Evolutionary conservation across 2,329 filamentous ascomycete species (phyloP).

Genomic region (Cercospora sp.): DNA sequence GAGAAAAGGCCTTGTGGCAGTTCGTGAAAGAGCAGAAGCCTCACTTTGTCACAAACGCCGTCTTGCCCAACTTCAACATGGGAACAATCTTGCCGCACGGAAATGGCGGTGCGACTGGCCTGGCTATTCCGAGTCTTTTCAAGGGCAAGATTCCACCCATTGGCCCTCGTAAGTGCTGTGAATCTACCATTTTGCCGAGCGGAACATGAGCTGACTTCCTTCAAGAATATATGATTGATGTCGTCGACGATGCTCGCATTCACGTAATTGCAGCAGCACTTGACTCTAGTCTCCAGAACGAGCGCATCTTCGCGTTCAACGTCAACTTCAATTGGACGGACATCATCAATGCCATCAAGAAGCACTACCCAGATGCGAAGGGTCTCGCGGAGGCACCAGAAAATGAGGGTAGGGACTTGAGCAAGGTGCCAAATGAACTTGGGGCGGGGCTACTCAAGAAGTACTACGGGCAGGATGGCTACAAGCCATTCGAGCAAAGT

Average conservation of each 20-base stretch:
- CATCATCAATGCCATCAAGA: slow-evolving; percentile 43
- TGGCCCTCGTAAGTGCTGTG: slow-evolving; percentile 24
- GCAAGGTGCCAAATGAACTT: slow-evolving; percentile 31
- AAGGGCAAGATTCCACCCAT: slow-evolving; percentile 21
- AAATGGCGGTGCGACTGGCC: slow-evolving; percentile 22
- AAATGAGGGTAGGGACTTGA: slow-evolving; percentile 28
- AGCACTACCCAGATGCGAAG: slow-evolving; percentile 42
- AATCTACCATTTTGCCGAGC: background rate
- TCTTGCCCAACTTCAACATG: slow-evolving; percentile 34
- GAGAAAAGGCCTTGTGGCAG: slow-evolving; percentile 50
- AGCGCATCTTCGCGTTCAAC: slow-evolving; percentile 58
- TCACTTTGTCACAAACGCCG: slow-evolving; percentile 47
- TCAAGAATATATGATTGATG: slow-evolving; percentile 45
- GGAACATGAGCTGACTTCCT: slow-evolving; percentile 20
- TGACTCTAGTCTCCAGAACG: slow-evolving; percentile 46
- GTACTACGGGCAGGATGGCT: slow-evolving; percentile 34
- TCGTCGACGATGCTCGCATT: slow-evolving; percentile 52
- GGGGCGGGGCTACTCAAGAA: slow-evolving; percentile 35
- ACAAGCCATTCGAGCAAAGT: slow-evolving; percentile 32
- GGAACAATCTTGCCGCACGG: slow-evolving; percentile 25
- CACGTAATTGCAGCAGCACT: slow-evolving; percentile 54
- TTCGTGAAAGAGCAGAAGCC: slow-evolving; percentile 49
- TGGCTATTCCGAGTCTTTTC: slow-evolving; percentile 19
- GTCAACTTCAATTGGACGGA: slow-evolving; percentile 50
- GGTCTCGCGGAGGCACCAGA: slow-evolving; percentile 24